Evolutionary conservation across 1,284 basidiomycete species (phyloP).

Genomic region (Rhodofomes roseus): DNA sequence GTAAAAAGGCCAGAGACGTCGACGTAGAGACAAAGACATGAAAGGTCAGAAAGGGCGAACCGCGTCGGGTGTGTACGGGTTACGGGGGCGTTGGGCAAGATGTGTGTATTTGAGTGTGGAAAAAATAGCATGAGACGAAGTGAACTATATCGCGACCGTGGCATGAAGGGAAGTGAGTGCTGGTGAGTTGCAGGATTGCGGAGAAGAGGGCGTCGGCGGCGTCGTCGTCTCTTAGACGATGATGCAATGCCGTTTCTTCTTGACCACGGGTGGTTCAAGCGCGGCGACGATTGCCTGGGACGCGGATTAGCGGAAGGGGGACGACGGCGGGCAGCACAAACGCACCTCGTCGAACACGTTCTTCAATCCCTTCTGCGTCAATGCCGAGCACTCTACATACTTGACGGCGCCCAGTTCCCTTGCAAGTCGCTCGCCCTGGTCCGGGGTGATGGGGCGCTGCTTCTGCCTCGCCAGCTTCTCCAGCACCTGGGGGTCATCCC

Average conservation of each 20-base stretch:
- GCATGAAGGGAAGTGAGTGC: slow-evolving; percentile 15
- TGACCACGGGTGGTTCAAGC: slow-evolving; percentile 91
- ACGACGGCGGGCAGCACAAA: slow-evolving; percentile 11
- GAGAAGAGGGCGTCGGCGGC: background rate
- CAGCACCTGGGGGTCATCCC: slow-evolving; percentile 89
- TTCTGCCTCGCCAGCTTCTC: slow-evolving; percentile 97
- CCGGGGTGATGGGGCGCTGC: slow-evolving; percentile 86
- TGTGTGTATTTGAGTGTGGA: slow-evolving; percentile 25
- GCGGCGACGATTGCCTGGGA: slow-evolving; percentile 94
- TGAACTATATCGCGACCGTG: slow-evolving; percentile 29
- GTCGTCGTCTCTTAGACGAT: slow-evolving; percentile 57
- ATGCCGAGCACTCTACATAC: slow-evolving; percentile 98
- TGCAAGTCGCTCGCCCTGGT: slow-evolving; percentile 91
- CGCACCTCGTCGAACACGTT: slow-evolving; percentile 99
- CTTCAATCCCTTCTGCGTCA: slow-evolving; percentile 99
- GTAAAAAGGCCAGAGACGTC: slow-evolving; percentile 1
- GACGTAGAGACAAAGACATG: slow-evolving; percentile 11
- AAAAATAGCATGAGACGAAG: slow-evolving; percentile 22
- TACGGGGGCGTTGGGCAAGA: slow-evolving; percentile 16
- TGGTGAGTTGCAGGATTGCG: slow-evolving; percentile 14
- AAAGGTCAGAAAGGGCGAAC: background rate
- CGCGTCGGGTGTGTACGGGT: slow-evolving; percentile 7
- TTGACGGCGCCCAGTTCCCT: slow-evolving; percentile 97
- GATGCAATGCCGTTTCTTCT: slow-evolving; percentile 82
- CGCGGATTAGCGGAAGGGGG: slow-evolving; percentile 6